Evolutionary conservation across 2,329 filamentous ascomycete species (phyloP).

Genomic region (Trichoderma cornu-damae): DNA sequence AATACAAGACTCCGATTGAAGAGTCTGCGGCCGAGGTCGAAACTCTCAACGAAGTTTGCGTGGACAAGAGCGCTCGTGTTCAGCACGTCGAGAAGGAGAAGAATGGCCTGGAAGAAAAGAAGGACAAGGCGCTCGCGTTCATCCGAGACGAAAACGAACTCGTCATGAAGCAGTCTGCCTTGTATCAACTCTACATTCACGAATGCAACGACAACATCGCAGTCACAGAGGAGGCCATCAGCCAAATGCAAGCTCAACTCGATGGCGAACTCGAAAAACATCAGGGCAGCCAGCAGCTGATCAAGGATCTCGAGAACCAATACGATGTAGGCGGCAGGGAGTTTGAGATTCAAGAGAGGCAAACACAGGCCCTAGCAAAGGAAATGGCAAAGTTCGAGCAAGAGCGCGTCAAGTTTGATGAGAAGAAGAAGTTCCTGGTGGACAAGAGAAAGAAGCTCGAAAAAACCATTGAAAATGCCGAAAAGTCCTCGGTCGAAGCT

Average conservation of each 20-base stretch:
- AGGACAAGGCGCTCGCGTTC: conserved; percentile 85
- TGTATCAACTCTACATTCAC: conserved; percentile 87
- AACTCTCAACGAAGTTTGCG: conserved; percentile 85
- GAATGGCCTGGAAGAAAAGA: conserved; percentile 88
- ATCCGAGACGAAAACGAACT: conserved; percentile 93
- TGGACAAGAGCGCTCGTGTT: conserved; percentile 91
- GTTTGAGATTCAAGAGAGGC: conserved; percentile 75
- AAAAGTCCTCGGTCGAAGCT: conserved; percentile 68
- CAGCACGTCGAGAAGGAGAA: conserved; percentile 98
- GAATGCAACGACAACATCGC: conserved; percentile 85
- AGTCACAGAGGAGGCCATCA: conserved; percentile 83
- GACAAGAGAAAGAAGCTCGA: conserved; percentile 94
- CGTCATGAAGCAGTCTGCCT: conserved; percentile 76
- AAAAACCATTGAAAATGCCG: conserved; percentile 74
- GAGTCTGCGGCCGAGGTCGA: conserved; percentile 89
- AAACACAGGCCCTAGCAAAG: conserved; percentile 71
- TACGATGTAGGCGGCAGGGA: conserved; percentile 81
- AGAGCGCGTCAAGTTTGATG: conserved; percentile 93
- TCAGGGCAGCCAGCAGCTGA: conserved; percentile 79
- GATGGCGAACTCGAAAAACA: conserved; percentile 88
- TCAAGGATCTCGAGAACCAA: conserved; percentile 81
- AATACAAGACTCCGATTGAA: conserved; percentile 96
- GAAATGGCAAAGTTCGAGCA: conserved; percentile 93
- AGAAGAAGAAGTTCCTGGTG: conserved; percentile 89
- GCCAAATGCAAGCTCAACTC: conserved; percentile 82